Evolutionary conservation across 495 filamentous ascomycete genomes (phyloP), one percentile per base, ranked within the genome.

Genomic region (Letharia columbiana): DNA sequence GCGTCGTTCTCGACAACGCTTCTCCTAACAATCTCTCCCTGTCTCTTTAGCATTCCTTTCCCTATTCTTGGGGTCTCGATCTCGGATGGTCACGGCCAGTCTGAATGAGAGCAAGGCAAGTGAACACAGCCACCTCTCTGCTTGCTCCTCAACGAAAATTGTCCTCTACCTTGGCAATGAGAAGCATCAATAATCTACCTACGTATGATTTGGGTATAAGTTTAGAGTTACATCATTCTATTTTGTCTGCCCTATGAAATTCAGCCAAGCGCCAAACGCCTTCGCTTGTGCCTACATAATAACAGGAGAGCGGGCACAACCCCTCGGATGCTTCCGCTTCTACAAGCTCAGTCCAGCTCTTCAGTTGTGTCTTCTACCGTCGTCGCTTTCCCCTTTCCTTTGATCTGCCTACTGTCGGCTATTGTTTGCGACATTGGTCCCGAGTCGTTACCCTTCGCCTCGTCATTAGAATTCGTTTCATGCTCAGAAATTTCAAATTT

Each of bases 321-420:
- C 31, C 40, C 12, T 59, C 31, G 28, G 52, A 20, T 35, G 35
- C 57, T 45, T 35, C 54, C 35, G 9, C 20, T 9, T 20, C 50
- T 17, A 20, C 39, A 57, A 33, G 41, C 15, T 68, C 49, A 68
- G 44, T 66, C 67, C 57, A 61, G 45, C 28, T 81, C 80, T 28
- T 81, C 81, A 2, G 44, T 72, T 47, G 69, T 71, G 62, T 83
- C 81, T 71, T 83, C 81, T 9, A 83, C 81, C 4, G 80, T 81
- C 12, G 75, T 73, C 31, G 77, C 73, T 57, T 77, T 77, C n/a
- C 73, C 70, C 68, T 82, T 83, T 37, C 80, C 79, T 63, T 81
- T 82, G 33, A 72, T 72, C 35, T 58, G 67, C 66, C 40, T 52
- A 23, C 37, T 59, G 28, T 41, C 41, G 40, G 64, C 44, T 12